A percentile compares a stretch with the other conserved stretches of the same genome.
Conservation (phyloP, 164 flowering plant genomes). For the Piper longum region DNA sequence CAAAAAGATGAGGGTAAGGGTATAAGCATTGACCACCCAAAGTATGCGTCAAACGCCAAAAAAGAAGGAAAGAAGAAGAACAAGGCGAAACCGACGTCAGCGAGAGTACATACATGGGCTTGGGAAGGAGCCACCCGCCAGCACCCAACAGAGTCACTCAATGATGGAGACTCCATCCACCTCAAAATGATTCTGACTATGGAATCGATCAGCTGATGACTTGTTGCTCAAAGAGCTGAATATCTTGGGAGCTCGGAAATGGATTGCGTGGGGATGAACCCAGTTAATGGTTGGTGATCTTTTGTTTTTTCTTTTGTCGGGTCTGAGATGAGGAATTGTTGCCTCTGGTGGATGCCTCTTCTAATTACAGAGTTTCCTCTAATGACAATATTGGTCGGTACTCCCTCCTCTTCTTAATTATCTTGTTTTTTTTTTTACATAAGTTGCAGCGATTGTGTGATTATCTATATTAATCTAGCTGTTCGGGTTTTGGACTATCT, state of each 20-base stretch:
- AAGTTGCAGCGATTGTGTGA: no score
- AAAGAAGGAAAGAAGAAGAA: no score
- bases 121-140: no score
- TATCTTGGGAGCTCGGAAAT: background rate
- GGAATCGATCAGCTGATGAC: background rate
- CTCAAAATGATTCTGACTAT: background rate
- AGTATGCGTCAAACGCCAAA: no score
- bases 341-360: constrained; percentile 33
- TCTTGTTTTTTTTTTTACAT: background rate
- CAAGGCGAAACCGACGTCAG: no score
- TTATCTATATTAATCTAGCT: no score
- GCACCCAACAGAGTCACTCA: no score
- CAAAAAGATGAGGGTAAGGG: no score
- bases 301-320: background rate
- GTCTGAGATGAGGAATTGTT: constrained; percentile 51
- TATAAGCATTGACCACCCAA: no score
- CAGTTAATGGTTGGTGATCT: background rate
- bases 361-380: constrained; percentile 43
- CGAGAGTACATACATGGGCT: no score
- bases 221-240: background rate
- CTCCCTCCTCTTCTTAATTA: background rate
- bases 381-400: constrained; percentile 53
- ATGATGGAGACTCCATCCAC: constrained; percentile 1
- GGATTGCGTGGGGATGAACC: constrained; percentile 1
- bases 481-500: no score